Base-by-base conservation (phyloP, 148 eudicot species). In the Spergularia bocconei region DNA sequence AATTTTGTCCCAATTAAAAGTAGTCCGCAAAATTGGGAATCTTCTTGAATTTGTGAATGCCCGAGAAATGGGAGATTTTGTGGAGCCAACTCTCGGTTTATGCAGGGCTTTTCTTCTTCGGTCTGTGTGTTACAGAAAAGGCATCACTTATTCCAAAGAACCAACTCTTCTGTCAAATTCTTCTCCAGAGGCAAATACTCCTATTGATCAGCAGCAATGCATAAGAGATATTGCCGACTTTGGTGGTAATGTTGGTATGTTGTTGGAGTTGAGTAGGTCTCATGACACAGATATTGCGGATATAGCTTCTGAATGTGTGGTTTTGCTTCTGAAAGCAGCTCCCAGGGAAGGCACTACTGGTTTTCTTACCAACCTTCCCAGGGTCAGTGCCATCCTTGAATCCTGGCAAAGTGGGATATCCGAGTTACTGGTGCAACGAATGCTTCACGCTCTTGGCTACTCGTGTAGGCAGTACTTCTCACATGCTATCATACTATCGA, bases 321-420 rank as follows among this genome's bases (percentile, higher is more conserved):
- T 88, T 67, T 81, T 91, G 73, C 74, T 91, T 76, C 82, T 93
- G 78, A 84, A 77, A 78, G 83, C 76, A 53, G 93, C 96, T 69
- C 89, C 98, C 7, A 86, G 96, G 75, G 98, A 93, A 84, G 96
- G 93, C 65, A 88, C 98, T 17, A 88, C 91, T 15, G 88, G 90
- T 48, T 85, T 93, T 73, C 83, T 93, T 38, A 85, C 93, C 54
- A 87, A 85, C 80, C 92, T 93, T 67, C 81, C 89, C 44, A 93
- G 88, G 76, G 89, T 88, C 17, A 78, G 76, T 58, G 65, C 75
- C 13, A 76, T 88, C 29, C 84, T 93, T 54, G 96, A 88, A 63
- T 62, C 78, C 7, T 85, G 86, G 83, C 83, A 41, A 16, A 81
- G 63, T 59, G 82, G 75, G 17, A 58, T 59, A 55, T 56, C 90